phyloP scores from a whole-genome alignment of 768 basidiomycete genomes.

The Guyanaporus albipodus region DNA sequence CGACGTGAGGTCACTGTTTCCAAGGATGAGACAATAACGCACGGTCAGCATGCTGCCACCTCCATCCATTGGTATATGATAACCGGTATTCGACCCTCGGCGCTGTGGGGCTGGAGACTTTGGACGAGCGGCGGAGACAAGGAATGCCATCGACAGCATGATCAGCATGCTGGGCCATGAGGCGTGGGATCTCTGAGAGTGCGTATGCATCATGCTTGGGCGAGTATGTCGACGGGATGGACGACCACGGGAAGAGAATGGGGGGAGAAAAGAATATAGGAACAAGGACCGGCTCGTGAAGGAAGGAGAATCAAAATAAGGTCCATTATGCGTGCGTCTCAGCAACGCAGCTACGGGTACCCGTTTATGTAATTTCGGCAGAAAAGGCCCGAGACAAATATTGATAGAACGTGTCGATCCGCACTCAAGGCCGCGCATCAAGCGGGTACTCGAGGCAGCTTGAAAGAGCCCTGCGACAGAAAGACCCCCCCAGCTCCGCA shows the following conservation, averaged over 20 bases:
- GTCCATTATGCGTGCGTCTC: not conserved
- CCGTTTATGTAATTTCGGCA: constrained; percentile 9
- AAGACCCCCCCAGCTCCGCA: too few relatives aligned
- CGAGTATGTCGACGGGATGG: too few relatives aligned
- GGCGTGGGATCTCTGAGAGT: not conserved
- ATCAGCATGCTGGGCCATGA: constrained; percentile 3
- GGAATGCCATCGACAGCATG: constrained; percentile 5
- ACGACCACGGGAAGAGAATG: too few relatives aligned
- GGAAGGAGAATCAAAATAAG: constrained; percentile 1
- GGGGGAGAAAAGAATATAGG: not conserved
- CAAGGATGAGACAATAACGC: constrained; percentile 22
- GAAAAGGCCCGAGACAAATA: not conserved
- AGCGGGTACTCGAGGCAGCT: too few relatives aligned
- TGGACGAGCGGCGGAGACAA: constrained; percentile 10
- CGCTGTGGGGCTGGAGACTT: constrained; percentile 11
- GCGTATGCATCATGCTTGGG: too few relatives aligned
- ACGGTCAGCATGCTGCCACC: constrained; percentile 77
- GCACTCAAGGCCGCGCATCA: too few relatives aligned
- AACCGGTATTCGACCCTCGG: constrained; percentile 42
- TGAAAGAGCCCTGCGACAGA: too few relatives aligned
- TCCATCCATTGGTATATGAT: constrained; percentile 47
- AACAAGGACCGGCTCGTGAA: constrained; percentile 6
- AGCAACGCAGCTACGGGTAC: not conserved
- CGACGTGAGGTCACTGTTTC: not conserved
- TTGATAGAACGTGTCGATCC: too few relatives aligned